A percentile compares a stretch with the other conserved stretches of the same genome.
phyloP scores from a whole-genome alignment of 2,329 filamentous ascomycete genomes.

The Trichophyton equinum region DNA sequence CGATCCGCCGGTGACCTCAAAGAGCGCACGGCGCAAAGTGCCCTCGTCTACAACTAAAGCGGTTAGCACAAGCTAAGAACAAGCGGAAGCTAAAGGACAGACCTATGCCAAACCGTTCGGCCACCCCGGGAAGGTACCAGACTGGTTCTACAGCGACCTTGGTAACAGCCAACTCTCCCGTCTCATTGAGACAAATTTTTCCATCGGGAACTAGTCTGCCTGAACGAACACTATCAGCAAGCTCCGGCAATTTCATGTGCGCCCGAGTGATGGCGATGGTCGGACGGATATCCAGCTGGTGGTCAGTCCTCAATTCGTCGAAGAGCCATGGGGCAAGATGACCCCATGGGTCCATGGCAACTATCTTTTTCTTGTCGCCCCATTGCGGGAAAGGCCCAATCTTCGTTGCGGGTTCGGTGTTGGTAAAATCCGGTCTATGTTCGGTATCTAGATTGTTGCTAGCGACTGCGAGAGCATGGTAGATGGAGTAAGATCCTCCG shows the following conservation, averaged over 20 bases:
- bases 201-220: slow-evolving; percentile 71
- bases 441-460: slow-evolving; percentile 76
- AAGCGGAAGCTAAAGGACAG: slow-evolving; percentile 17
- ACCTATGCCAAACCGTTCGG: slow-evolving; percentile 85
- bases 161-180: slow-evolving; percentile 80
- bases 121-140: slow-evolving; percentile 77
- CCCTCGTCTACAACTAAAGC: slow-evolving; percentile 54
- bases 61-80: not conserved
- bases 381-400: slow-evolving; percentile 86
- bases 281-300: slow-evolving; percentile 70
- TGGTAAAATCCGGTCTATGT: slow-evolving; percentile 65
- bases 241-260: slow-evolving; percentile 92
- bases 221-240: slow-evolving; percentile 72
- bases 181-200: slow-evolving; percentile 76
- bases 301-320: slow-evolving; percentile 62
- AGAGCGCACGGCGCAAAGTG: slow-evolving; percentile 70
- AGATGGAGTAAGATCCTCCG: slow-evolving; percentile 90
- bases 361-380: slow-evolving; percentile 84
- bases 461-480: slow-evolving; percentile 84
- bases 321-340: slow-evolving; percentile 77
- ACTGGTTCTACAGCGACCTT: slow-evolving; percentile 95
- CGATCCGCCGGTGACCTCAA: slow-evolving; percentile 90
- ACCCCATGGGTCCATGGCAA: slow-evolving; percentile 91
- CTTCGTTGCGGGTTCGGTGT: slow-evolving; percentile 81
- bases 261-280: slow-evolving; percentile 87